A percentile compares a stretch with the other conserved stretches of the same genome.
Conservation (phyloP, 371 early-diverging fungal species). For the Saksenaea oblongispora region DNA sequence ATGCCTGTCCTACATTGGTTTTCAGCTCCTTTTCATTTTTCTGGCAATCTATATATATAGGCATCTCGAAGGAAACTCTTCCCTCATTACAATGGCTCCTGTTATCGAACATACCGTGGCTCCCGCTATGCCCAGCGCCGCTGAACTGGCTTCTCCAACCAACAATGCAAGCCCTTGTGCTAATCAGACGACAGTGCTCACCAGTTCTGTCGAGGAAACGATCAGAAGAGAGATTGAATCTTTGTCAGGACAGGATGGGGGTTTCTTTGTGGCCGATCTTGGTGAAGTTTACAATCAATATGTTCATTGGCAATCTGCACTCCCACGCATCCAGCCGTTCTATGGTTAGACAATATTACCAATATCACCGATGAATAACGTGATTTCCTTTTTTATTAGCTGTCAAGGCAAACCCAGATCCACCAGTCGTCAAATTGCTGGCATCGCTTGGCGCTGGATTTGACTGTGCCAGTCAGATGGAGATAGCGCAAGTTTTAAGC, state of each 20-base stretch:
- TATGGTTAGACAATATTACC: conserved; percentile 63
- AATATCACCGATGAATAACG: conserved; percentile 1
- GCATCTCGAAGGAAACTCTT: too few relatives aligned
- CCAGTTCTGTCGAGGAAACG: conserved; percentile 33
- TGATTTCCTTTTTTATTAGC: conserved; percentile 48
- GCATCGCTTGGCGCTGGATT: conserved; percentile 87
- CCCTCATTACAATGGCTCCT: too few relatives aligned
- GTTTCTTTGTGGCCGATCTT: conserved; percentile 93
- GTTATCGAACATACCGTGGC: too few relatives aligned
- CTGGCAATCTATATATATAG: too few relatives aligned
- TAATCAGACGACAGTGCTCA: conserved; percentile 14
- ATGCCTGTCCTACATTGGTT: too few relatives aligned
- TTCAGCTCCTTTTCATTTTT: too few relatives aligned
- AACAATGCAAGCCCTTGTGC: too few relatives aligned
- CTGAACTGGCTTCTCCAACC: too few relatives aligned
- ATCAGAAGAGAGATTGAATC: conserved; percentile 36
- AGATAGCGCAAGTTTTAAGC: conserved; percentile 83
- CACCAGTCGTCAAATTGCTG: conserved; percentile 78
- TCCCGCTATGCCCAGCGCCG: too few relatives aligned
- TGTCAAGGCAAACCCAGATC: conserved; percentile 96
- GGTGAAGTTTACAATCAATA: conserved; percentile 89
- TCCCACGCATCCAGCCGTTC: conserved; percentile 95
- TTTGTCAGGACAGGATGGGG: conserved; percentile 71
- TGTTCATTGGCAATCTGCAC: conserved; percentile 71
- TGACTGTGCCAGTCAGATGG: conserved; percentile 88